phyloP scores from a whole-genome alignment of 2,329 filamentous ascomycete species.

The Cordyceps militaris region DNA sequence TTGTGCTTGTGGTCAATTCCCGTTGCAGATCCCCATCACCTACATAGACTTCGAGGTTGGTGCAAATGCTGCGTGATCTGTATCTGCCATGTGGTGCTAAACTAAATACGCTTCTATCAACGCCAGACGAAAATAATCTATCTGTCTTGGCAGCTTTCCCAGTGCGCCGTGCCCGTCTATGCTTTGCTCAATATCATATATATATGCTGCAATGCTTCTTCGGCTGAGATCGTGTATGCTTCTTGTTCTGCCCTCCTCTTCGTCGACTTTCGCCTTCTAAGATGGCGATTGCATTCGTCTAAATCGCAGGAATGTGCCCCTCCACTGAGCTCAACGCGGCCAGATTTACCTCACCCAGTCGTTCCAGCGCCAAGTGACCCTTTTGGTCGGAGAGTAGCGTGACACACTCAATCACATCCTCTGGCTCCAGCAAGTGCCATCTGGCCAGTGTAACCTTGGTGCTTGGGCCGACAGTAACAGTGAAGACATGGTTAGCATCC shows the following conservation, averaged over 20 bases:
- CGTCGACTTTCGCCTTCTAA: neutral
- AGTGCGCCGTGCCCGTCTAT: slow-evolving; percentile 11
- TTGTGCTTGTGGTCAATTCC: neutral
- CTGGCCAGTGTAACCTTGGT: slow-evolving; percentile 86
- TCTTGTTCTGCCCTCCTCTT: neutral
- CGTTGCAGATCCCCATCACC: neutral
- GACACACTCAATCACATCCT: slow-evolving; percentile 71
- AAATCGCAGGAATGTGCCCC: slow-evolving; percentile 38
- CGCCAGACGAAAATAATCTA: slow-evolving; percentile 7
- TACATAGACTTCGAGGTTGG: neutral
- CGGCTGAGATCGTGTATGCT: neutral
- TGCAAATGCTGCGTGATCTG: neutral
- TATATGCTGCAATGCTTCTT: slow-evolving; percentile 12
- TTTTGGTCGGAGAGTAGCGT: slow-evolving; percentile 47
- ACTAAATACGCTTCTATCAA: slow-evolving; percentile 10
- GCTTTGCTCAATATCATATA: slow-evolving; percentile 10
- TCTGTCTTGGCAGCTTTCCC: slow-evolving; percentile 2
- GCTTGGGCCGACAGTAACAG: slow-evolving; percentile 84
- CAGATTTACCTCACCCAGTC: slow-evolving; percentile 47
- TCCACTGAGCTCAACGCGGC: slow-evolving; percentile 48
- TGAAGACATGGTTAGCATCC: slow-evolving; percentile 64
- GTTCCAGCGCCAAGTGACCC: slow-evolving; percentile 28
- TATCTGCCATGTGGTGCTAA: neutral
- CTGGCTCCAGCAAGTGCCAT: slow-evolving; percentile 83
- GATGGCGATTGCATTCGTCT: neutral